Evolutionary conservation across 2,329 filamentous ascomycete genomes (phyloP), one percentile per base, ranked within the genome.

Genomic region (Sphaerulina musiva): DNA sequence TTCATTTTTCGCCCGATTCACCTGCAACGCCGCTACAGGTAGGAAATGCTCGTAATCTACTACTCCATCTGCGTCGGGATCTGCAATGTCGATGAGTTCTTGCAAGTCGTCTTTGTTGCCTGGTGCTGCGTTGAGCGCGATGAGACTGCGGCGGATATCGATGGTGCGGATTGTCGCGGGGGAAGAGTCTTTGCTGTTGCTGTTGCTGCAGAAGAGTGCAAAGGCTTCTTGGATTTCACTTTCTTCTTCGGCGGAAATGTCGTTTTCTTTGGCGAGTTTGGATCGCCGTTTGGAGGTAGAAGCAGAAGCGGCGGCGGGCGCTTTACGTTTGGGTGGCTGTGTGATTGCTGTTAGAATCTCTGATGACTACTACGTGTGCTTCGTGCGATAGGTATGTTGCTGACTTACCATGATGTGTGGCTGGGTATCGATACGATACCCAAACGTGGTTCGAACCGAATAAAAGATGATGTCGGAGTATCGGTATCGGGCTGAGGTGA

Each of bases 221-320:
- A 93, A 97, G 11, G 91, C 91, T 71, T 96, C 91, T 65, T 83
- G 84, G 68, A 98, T 95, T 73, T 96, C 90, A 62, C 81, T 80
- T 73, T 97, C 92, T 73, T 96, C 86, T 60, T 86, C 82, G 40
- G 84, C 86, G 11, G 83, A 85, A 67, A 97, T 83, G 70, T 90
- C 85, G 78, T 96, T 84, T 68, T 95, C 89, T 73, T 91, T 92
- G 31, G 92, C 92, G 64, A 96, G 87, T 71, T 90, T 95, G 55
- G 91, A 95, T 66, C 83, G 83, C 59, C 87, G 86, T 52, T 76
- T 73, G 68, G 74, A 71, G 32, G 64, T 49, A 1, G 34, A 38
- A 12, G 60, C 41, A 1, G 54, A 48, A 3, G 54, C 31, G 48
- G 62, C 56, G 14, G 59, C 55, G 20, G 63, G 58, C 23, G 64